A percentile compares a stretch with the other conserved stretches of the same genome.
Conservation (phyloP, 768 basidiomycete genomes). For the Agrocybe praecox region DNA sequence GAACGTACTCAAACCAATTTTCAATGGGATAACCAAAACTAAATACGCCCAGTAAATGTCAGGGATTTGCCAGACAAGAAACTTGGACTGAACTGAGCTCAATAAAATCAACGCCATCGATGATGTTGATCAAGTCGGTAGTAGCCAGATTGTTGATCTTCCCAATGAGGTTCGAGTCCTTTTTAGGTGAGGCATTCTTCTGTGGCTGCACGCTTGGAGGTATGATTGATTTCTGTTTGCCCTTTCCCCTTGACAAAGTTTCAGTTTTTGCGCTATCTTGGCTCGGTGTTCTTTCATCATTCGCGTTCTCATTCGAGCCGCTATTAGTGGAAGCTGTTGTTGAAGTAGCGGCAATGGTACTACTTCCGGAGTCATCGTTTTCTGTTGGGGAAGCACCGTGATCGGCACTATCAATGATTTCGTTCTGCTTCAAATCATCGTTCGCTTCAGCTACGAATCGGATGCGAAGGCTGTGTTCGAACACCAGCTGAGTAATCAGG, state of each 20-base stretch:
- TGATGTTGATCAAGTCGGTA: conserved; percentile 52
- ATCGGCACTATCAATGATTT: too few species aligned
- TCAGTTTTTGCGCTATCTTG: too few species aligned
- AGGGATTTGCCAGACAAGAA: too few species aligned
- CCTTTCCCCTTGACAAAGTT: background rate
- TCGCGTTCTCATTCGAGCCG: background rate
- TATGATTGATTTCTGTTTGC: conserved; percentile 9
- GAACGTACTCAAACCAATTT: conserved; percentile 38
- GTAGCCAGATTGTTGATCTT: conserved; percentile 80
- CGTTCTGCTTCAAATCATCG: background rate
- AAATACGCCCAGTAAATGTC: background rate
- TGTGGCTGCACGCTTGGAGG: background rate
- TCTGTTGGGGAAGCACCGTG: too few species aligned
- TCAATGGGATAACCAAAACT: conserved; percentile 43
- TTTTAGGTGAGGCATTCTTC: conserved; percentile 19
- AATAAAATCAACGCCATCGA: conserved; percentile 10
- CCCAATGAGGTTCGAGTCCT: conserved; percentile 58
- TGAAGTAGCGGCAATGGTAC: background rate
- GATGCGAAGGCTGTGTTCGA: conserved; percentile 57
- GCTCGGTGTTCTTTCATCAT: too few species aligned
- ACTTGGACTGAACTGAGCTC: too few species aligned
- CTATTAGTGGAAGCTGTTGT: background rate
- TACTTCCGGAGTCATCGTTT: background rate
- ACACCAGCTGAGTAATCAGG: conserved; percentile 43
- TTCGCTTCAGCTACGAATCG: conserved; percentile 50